Conservation (phyloP, 257 asterid species). For the Solanum clarkiae region DNA sequence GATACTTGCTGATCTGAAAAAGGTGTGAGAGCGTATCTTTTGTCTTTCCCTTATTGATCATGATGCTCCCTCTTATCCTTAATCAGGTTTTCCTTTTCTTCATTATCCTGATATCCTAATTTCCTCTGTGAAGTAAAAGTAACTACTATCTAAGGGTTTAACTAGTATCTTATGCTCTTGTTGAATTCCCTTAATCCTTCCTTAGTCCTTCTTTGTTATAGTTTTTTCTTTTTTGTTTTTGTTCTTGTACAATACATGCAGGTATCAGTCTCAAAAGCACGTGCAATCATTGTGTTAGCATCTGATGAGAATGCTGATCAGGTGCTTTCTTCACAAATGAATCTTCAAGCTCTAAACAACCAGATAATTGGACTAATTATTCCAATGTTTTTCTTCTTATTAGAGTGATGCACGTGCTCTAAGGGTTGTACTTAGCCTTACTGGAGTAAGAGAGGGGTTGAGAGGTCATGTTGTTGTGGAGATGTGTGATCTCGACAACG, state of each 20-base stretch:
- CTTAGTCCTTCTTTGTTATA: constrained; percentile 1
- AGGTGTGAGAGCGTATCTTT: constrained; percentile 26
- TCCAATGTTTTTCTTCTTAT: constrained; percentile 6
- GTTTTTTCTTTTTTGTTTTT: not conserved
- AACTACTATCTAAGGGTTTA: not conserved
- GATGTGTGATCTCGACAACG: constrained; percentile 97
- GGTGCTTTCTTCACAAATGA: constrained; percentile 24
- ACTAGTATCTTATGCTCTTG: not conserved
- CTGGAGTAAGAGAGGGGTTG: constrained; percentile 87
- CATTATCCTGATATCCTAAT: not conserved
- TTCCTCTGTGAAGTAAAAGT: not conserved
- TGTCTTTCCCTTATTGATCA: not conserved
- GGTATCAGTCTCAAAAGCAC: constrained; percentile 98
- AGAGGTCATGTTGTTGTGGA: constrained; percentile 95
- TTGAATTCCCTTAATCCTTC: not conserved
- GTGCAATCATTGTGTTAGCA: constrained; percentile 89
- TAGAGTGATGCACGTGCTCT: constrained; percentile 98
- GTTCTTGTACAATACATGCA: constrained; percentile 13
- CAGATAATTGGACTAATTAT: not conserved
- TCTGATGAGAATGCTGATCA: constrained; percentile 99
- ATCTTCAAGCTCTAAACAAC: not conserved
- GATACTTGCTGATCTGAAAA: constrained; percentile 91
- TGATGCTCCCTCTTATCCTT: not conserved
- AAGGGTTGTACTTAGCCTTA: constrained; percentile 93
- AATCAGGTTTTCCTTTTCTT: not conserved